Evolutionary conservation across 192 early-diverging fungal genomes (phyloP).

Genomic region (Chytriomyces confervae): DNA sequence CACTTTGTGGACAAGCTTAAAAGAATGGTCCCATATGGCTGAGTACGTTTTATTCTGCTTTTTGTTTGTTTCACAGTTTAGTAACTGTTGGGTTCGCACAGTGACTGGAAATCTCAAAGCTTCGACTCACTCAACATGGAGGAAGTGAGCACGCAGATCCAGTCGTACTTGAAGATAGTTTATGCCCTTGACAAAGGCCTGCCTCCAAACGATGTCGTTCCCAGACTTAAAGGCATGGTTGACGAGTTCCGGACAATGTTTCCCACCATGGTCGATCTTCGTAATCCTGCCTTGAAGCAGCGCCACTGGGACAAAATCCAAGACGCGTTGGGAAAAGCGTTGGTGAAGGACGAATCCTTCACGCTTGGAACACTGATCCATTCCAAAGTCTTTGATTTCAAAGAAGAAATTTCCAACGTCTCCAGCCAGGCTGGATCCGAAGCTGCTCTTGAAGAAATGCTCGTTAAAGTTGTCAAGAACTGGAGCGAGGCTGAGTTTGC

Average conservation of each 20-base stretch:
- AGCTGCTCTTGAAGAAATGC: slow-evolving; percentile 67
- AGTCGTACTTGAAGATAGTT: slow-evolving; percentile 57
- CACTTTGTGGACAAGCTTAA: slow-evolving; percentile 62
- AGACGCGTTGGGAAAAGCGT: slow-evolving; percentile 58
- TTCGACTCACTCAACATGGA: slow-evolving; percentile 66
- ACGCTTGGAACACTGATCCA: slow-evolving; percentile 61
- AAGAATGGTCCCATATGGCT: slow-evolving; percentile 61
- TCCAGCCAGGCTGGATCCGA: slow-evolving; percentile 65
- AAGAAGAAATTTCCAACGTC: slow-evolving; percentile 63
- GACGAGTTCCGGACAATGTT: slow-evolving; percentile 63
- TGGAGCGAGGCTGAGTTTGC: slow-evolving; percentile 68
- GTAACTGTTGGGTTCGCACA: slow-evolving; percentile 22
- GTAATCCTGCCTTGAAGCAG: slow-evolving; percentile 66
- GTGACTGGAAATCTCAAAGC: slow-evolving; percentile 49
- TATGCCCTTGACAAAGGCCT: slow-evolving; percentile 68
- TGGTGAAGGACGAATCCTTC: slow-evolving; percentile 60
- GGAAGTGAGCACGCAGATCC: slow-evolving; percentile 61
- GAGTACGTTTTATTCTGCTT: slow-evolving; percentile 41
- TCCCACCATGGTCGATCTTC: slow-evolving; percentile 64
- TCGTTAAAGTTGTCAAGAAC: slow-evolving; percentile 58
- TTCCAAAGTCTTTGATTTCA: slow-evolving; percentile 61
- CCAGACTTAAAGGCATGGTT: slow-evolving; percentile 60
- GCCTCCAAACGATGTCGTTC: slow-evolving; percentile 72
- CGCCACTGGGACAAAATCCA: slow-evolving; percentile 70
- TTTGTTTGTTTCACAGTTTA: slow-evolving; percentile 2